Percentiles rank a stretch among this genome's conserved stretches.
phyloP scores from a whole-genome alignment of 202 grass and related monocot genomes.

The Hordeum pubiflorum region DNA sequence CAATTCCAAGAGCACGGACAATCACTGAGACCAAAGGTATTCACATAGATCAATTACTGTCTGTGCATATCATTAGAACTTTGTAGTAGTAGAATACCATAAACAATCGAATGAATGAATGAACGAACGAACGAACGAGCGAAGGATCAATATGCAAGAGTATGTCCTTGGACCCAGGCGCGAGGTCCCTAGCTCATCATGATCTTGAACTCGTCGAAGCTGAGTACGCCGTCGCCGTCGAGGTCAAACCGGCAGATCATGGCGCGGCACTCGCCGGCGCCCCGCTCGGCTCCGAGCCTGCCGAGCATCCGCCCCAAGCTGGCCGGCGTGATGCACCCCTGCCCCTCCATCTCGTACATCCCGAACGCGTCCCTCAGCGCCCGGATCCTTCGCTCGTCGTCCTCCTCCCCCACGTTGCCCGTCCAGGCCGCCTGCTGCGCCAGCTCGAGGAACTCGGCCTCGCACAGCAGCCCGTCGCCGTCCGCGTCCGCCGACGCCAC shows the following conservation, averaged over 20 bases:
- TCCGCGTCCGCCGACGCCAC: conserved; percentile 44
- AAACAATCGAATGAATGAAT: too few species aligned
- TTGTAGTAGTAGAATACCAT: too few species aligned
- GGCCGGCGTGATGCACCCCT: conserved; percentile 53
- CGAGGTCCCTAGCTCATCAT: conserved; percentile 38
- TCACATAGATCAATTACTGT: too few species aligned
- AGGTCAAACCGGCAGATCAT: conserved; percentile 50
- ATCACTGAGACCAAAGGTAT: too few species aligned
- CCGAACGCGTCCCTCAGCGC: conserved; percentile 35
- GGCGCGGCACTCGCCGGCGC: conserved; percentile 42
- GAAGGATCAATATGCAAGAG: too few species aligned
- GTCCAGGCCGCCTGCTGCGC: not conserved
- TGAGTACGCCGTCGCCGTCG: conserved; percentile 37
- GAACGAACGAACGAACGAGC: too few species aligned
- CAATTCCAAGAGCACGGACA: too few species aligned
- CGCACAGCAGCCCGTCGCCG: conserved; percentile 45
- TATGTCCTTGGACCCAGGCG: too few species aligned
- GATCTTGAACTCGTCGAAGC: conserved; percentile 68
- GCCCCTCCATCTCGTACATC: conserved; percentile 55
- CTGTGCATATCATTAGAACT: too few species aligned
- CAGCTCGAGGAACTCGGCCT: conserved; percentile 44
- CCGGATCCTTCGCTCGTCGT: not conserved
- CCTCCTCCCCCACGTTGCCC: not conserved
- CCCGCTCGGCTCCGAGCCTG: conserved; percentile 29
- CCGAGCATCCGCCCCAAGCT: conserved; percentile 53